phyloP scores from a whole-genome alignment of 1,284 basidiomycete genomes.

The Ceratobasidium papillatum region DNA sequence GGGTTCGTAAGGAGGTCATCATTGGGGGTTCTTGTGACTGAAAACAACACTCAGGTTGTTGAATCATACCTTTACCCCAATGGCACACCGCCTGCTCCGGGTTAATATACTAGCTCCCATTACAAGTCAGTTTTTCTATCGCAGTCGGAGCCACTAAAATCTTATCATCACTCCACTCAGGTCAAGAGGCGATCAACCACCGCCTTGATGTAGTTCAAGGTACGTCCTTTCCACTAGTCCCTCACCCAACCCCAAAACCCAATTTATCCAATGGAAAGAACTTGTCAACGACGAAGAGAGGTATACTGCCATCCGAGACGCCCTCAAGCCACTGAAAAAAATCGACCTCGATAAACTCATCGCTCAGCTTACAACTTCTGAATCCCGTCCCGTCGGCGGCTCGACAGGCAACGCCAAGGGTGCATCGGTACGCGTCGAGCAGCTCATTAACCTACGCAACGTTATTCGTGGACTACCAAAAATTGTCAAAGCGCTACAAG shows the following conservation, averaged over 20 bases:
- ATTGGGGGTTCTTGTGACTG: background rate
- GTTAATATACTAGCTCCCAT: constrained; percentile 86
- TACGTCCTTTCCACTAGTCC: background rate
- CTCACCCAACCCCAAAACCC: background rate
- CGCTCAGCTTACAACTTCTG: constrained; percentile 67
- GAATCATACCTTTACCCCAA: constrained; percentile 86
- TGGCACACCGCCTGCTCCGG: constrained; percentile 82
- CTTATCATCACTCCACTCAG: constrained; percentile 34
- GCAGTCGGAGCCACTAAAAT: background rate
- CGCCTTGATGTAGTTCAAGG: constrained; percentile 54
- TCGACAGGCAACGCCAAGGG: constrained; percentile 63
- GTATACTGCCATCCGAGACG: constrained; percentile 73
- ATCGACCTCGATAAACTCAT: constrained; percentile 91
- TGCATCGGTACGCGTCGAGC: constrained; percentile 73
- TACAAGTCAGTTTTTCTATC: constrained; percentile 60
- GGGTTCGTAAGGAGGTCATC: constrained; percentile 61
- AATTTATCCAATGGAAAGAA: too few species aligned
- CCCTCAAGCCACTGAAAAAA: constrained; percentile 75
- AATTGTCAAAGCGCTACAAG: constrained; percentile 67
- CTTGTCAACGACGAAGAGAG: constrained; percentile 77
- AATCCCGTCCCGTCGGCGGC: constrained; percentile 55
- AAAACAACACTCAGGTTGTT: constrained; percentile 25
- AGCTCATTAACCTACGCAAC: constrained; percentile 78
- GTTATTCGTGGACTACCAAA: constrained; percentile 71
- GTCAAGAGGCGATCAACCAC: constrained; percentile 50